phyloP scores from a whole-genome alignment of 2,329 filamentous ascomycete species.

The Diaporthe citriasiana region DNA sequence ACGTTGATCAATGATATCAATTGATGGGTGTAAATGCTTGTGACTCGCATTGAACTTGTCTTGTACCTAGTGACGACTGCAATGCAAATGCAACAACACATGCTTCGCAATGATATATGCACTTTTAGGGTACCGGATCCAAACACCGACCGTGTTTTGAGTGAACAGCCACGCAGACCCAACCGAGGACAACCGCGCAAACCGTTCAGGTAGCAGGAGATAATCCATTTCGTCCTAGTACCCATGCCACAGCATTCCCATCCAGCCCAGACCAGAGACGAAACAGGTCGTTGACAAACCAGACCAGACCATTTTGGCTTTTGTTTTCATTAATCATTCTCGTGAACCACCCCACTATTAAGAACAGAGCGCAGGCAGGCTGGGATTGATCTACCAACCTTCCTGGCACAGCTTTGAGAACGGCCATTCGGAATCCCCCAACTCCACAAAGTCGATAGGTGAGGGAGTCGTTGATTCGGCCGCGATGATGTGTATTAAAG shows the following conservation, averaged over 20 bases:
- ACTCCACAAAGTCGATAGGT: constrained; percentile 33
- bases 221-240: constrained; percentile 13
- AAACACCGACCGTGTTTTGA: constrained; percentile 21
- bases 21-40: constrained; percentile 1
- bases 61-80: constrained; percentile 19
- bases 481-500: constrained; percentile 25
- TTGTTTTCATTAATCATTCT: constrained; percentile 36
- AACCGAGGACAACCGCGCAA: constrained; percentile 8
- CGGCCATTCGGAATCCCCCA: constrained; percentile 40
- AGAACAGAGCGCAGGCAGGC: constrained; percentile 20
- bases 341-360: constrained; percentile 20
- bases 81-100: constrained; percentile 29
- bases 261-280: constrained; percentile 22
- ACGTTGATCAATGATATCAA: neutral
- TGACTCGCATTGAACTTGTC: constrained; percentile 7
- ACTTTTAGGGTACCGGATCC: constrained; percentile 33
- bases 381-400: constrained; percentile 32
- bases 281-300: constrained; percentile 26
- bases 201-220: neutral
- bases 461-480: constrained; percentile 25
- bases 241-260: constrained; percentile 30
- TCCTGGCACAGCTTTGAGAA: constrained; percentile 40
- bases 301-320: constrained; percentile 20
- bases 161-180: constrained; percentile 11
- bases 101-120: constrained; percentile 33